These are phyloP conservation scores for Anaeramoeba ignava DNA, from an alignment of 78 protist species.

Conservation along the genomic window DNA sequence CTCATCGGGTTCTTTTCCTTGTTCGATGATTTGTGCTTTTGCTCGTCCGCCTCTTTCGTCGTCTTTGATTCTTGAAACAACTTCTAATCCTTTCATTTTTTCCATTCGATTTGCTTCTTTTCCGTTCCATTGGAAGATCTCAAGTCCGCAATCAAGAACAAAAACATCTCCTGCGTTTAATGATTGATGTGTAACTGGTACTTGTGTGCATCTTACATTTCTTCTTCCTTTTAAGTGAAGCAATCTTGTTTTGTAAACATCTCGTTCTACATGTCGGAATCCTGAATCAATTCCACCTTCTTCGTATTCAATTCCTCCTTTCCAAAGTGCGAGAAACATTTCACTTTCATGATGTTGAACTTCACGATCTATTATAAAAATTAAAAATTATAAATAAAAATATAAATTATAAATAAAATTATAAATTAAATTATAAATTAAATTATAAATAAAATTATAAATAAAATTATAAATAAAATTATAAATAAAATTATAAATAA, in stretches of 20 bases:
- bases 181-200: conserved; percentile 26
- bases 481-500: no score
- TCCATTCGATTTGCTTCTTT: conserved; percentile 12
- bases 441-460: no score
- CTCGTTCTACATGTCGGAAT: conserved; percentile 31
- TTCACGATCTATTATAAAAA: no score
- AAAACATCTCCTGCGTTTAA: conserved; percentile 53
- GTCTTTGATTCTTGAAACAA: neutral
- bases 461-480: no score
- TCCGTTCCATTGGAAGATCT: conserved; percentile 39
- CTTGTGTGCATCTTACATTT: conserved; percentile 22
- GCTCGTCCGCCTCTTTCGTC: conserved; percentile 31
- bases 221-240: conserved; percentile 40
- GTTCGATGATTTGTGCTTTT: neutral
- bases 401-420: no score
- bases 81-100: conserved; percentile 27
- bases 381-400: no score
- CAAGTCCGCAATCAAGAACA: conserved; percentile 18
- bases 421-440: no score
- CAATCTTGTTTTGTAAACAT: conserved; percentile 12
- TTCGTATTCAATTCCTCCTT: conserved; percentile 7
- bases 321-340: conserved; percentile 21
- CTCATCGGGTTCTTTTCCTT: conserved; percentile 16
- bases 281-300: conserved; percentile 40
- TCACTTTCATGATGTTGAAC: conserved; percentile 32